A percentile compares a stretch with the other conserved stretches of the same genome.
Conservation (phyloP, 2,329 filamentous ascomycete genomes). For the Colletotrichum sp. region DNA sequence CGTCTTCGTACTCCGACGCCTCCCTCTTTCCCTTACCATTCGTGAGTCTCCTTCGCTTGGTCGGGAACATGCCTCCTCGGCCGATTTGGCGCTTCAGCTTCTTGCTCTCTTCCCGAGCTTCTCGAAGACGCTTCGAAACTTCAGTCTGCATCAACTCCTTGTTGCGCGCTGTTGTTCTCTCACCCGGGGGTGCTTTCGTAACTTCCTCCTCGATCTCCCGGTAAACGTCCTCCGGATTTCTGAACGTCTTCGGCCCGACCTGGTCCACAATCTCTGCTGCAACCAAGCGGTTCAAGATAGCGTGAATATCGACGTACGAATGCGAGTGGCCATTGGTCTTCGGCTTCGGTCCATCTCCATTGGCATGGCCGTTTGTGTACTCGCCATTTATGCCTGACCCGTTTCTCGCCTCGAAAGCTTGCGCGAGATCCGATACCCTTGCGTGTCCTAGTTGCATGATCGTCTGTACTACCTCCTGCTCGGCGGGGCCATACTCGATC, state of each 20-base stretch:
- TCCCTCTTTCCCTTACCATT: conserved; percentile 48
- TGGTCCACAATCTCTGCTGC: conserved; percentile 72
- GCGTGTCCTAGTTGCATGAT: conserved; percentile 81
- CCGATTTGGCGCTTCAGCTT: conserved; percentile 58
- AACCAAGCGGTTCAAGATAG: conserved; percentile 60
- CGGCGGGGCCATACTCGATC: conserved; percentile 74
- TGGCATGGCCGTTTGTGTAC: conserved; percentile 29
- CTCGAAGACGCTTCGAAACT: conserved; percentile 57
- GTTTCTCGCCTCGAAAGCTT: conserved; percentile 54
- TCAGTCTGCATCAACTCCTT: conserved; percentile 66
- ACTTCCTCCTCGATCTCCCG: conserved; percentile 69
- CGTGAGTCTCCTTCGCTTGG: conserved; percentile 61
- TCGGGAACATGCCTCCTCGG: conserved; percentile 38
- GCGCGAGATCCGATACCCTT: conserved; percentile 71
- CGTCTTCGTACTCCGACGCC: conserved; percentile 38
- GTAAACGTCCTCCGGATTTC: conserved; percentile 65
- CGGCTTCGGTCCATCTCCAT: conserved; percentile 35
- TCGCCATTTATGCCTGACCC: conserved; percentile 22
- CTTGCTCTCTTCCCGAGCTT: conserved; percentile 58
- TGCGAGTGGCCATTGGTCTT: conserved; percentile 40
- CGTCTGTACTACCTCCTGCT: conserved; percentile 75
- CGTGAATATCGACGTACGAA: conserved; percentile 53
- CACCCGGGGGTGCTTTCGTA: conserved; percentile 50
- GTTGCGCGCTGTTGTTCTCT: conserved; percentile 59
- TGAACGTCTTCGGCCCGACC: conserved; percentile 61